Percentiles rank a stretch among this genome's conserved stretches.
phyloP scores from a whole-genome alignment of 495 filamentous ascomycete species.

The Chaetomium tenue region DNA sequence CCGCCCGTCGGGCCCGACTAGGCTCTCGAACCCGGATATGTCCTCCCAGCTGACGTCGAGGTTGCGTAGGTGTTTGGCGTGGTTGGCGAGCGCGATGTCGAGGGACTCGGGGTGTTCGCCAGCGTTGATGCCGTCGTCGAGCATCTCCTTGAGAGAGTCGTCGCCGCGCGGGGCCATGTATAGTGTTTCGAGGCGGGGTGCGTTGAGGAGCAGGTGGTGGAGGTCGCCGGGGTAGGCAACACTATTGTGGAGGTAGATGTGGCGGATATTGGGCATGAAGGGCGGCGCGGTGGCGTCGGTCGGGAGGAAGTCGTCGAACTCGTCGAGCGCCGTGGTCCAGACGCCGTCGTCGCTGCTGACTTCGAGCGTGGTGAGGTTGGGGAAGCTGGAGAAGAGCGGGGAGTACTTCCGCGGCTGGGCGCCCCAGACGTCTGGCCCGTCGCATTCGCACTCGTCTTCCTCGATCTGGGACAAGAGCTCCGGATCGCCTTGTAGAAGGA shows the following conservation, averaged over 20 bases:
- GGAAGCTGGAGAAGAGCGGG: constrained; percentile 23
- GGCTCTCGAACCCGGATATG: constrained; percentile 20
- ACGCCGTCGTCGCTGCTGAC: constrained; percentile 34
- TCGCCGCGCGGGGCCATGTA: constrained; percentile 34
- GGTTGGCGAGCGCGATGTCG: constrained; percentile 26
- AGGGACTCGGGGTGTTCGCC: constrained; percentile 28
- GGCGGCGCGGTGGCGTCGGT: background rate
- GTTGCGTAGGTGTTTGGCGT: constrained; percentile 31
- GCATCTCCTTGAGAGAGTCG: background rate
- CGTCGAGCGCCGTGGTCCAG: constrained; percentile 21
- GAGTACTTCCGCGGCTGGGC: constrained; percentile 26
- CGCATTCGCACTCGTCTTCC: constrained; percentile 28
- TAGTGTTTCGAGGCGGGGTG: constrained; percentile 34
- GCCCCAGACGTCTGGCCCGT: constrained; percentile 29
- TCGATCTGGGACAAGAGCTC: constrained; percentile 29
- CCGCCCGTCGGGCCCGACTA: constrained; percentile 33
- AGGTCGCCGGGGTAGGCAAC: constrained; percentile 30
- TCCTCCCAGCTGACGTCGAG: constrained; percentile 36
- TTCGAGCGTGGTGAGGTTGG: constrained; percentile 34
- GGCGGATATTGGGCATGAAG: constrained; percentile 22
- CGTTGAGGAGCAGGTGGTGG: constrained; percentile 30
- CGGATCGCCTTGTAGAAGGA: constrained; percentile 26
- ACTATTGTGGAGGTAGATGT: constrained; percentile 37
- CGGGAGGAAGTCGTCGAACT: background rate
- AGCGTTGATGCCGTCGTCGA: background rate